Evolutionary conservation across 345 rosid genomes (phyloP), one percentile per base, ranked within the genome.

Genomic region (Durio zibethinus): DNA sequence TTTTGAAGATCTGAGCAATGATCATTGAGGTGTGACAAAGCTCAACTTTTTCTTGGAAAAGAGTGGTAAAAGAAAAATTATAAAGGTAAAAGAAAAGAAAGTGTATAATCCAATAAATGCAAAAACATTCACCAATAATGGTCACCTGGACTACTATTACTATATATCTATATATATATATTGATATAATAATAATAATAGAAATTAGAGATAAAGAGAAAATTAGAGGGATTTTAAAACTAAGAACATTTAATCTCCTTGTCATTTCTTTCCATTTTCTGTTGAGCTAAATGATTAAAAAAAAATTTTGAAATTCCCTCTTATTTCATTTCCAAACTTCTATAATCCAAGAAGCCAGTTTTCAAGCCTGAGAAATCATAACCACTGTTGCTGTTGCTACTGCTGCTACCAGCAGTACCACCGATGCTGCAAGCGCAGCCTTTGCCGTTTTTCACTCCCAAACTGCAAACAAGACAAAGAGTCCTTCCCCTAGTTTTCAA

Each of bases 301-400:
- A 50, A 50, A 50, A 11, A n/a, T n/a, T n/a, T n/a, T 33, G 21
- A 33, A 61, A 45, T 5, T 35, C 10, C 15, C 3, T 42, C 40
- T 69, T 50, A 86, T 79, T 87, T 87, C 93, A 88, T 95, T 84
- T 89, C 91, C 86, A 89, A 82, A 77, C 87, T 74, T 83, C 87
- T 85, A 72, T 83, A 90, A 78, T 89, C 93, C 89, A 89, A 85
- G 76, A 87, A 87, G 67, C 84, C 86, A 78, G 85, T 63, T 83
- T 90, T 93, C 81, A 94, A 73, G 18, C 97, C 97, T 84, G 93
- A 81, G 90, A 94, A 93, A 65, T 94, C 95, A 86, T 87, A 88
- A 27, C 87, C 91, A 80, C 77, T 71, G 74, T 27, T 81, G 50
- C 73, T 79, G 77, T 74, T 74, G 42, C 78, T 75, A 72, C 83